phyloP scores from a whole-genome alignment of 2,329 filamentous ascomycete species.

The Chrysoporthe austroafricana region DNA sequence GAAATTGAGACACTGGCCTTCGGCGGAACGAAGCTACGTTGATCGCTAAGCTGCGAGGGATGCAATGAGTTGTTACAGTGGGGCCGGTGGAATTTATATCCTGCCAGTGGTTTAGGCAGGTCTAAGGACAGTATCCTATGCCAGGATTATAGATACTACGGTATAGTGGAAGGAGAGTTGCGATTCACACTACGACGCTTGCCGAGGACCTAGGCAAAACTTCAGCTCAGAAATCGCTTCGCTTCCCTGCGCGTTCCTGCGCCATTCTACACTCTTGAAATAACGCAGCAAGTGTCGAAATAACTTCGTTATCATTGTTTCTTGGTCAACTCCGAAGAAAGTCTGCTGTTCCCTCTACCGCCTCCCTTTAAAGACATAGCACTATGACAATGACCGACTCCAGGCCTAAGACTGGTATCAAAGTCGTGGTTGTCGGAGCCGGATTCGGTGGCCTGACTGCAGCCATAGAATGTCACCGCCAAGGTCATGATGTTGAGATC shows the following conservation, averaged over 20 bases:
- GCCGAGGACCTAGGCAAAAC: background rate
- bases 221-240: background rate
- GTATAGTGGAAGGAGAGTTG: background rate
- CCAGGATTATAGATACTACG: background rate
- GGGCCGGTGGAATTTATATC: background rate
- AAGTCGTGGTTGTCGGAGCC: conserved; percentile 54
- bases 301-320: background rate
- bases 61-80: background rate
- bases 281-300: background rate
- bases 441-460: conserved; percentile 66
- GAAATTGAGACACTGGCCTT: background rate
- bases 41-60: background rate
- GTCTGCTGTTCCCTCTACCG: too few species aligned
- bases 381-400: conserved; percentile 8
- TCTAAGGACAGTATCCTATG: background rate
- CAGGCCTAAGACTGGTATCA: conserved; percentile 50
- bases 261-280: background rate
- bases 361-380: background rate
- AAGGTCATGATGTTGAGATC: conserved; percentile 62
- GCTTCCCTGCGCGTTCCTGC: background rate
- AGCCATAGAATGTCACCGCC: conserved; percentile 65
- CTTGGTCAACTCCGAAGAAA: background rate
- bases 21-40: background rate
- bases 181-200: background rate
- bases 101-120: background rate